phyloP scores from a whole-genome alignment of 257 asterid genomes.

The Solanum tarijense region DNA sequence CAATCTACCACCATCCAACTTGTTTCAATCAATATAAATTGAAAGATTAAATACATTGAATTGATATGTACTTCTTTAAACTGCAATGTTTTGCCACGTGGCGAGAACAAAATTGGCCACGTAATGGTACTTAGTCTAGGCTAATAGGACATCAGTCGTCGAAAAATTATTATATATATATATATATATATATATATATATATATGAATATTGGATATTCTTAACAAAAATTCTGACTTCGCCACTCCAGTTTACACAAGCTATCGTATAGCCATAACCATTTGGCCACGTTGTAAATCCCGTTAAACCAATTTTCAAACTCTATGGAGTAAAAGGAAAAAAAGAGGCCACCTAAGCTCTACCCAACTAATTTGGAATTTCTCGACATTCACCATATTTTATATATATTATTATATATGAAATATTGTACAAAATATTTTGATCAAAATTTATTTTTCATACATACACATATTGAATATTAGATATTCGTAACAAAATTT shows the following conservation, averaged over 20 bases:
- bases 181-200: too few species aligned
- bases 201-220: too few species aligned
- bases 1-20: conserved; percentile 17
- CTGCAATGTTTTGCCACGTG: conserved; percentile 25
- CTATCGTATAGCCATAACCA: conserved; percentile 7
- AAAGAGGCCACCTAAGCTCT: conserved; percentile 10
- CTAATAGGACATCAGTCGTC: too few species aligned
- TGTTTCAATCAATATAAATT: conserved; percentile 9
- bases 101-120: conserved; percentile 11
- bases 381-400: not conserved
- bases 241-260: not conserved
- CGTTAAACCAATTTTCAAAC: conserved; percentile 32
- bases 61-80: not conserved
- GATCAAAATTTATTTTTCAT: too few species aligned
- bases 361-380: conserved; percentile 55
- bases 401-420: not conserved
- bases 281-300: conserved; percentile 48
- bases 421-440: too few species aligned
- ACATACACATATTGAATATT: too few species aligned
- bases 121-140: not conserved
- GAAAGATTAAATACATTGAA: not conserved
- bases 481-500: too few species aligned
- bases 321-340: conserved; percentile 2
- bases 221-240: too few species aligned
- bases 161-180: too few species aligned